Conservation (phyloP, 2,329 filamentous ascomycete genomes). For the Penicillium verrucosum region DNA sequence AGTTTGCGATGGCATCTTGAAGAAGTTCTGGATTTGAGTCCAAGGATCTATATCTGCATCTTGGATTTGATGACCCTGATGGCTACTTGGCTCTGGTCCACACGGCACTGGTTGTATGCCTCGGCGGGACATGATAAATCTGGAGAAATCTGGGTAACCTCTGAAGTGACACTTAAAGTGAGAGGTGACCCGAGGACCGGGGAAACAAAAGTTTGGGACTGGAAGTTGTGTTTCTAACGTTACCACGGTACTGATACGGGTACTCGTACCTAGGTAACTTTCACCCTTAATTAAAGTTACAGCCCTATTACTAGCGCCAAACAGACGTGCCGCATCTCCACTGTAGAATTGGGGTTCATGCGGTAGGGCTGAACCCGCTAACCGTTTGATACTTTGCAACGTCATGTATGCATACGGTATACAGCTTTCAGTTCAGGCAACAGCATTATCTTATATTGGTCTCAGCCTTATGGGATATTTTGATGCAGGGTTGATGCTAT, state of each 20-base stretch:
- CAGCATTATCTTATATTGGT: neutral
- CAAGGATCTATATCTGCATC: neutral
- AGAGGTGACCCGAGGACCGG: neutral
- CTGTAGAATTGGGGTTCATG: neutral
- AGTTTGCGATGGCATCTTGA: conserved; percentile 3
- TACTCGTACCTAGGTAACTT: neutral
- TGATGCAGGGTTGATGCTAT: neutral
- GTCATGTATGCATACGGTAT: neutral
- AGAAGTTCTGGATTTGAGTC: neutral
- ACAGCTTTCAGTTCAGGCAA: conserved; percentile 4
- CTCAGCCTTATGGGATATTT: neutral
- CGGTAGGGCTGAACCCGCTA: conserved; percentile 8
- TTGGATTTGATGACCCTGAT: neutral
- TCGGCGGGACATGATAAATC: neutral
- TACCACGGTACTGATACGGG: neutral
- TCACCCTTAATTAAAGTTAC: neutral
- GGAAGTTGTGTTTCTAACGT: neutral
- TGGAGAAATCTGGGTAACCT: neutral
- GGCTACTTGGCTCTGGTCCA: neutral
- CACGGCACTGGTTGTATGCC: neutral
- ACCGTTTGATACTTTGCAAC: neutral
- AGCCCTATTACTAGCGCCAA: conserved; percentile 12
- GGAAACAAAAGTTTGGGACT: neutral
- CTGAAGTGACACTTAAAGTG: neutral
- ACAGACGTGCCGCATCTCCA: neutral